A percentile compares a stretch with the other conserved stretches of the same genome.
Evolutionary conservation across 768 basidiomycete species (phyloP).

Genomic region (Calocybe gangraenosa): DNA sequence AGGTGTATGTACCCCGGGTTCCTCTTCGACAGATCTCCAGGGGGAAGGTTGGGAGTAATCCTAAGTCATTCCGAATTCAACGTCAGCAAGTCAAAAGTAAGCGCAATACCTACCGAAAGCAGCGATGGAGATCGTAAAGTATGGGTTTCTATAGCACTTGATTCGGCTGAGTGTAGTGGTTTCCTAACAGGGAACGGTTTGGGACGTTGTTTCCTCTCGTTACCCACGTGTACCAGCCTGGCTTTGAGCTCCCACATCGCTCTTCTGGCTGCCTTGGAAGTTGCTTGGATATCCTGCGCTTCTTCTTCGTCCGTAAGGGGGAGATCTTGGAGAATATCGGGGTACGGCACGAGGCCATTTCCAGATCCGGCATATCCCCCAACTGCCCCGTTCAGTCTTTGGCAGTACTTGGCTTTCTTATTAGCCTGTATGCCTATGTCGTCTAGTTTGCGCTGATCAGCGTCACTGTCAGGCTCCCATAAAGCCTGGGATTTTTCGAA

Average conservation of each 20-base stretch:
- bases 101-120: slow-evolving; percentile 1
- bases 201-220: slow-evolving; percentile 10
- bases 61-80: background rate
- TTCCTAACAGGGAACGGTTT: slow-evolving; percentile 20
- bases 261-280: slow-evolving; percentile 28
- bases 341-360: slow-evolving; percentile 20
- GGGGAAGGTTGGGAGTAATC: background rate
- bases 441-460: no score
- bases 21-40: no score
- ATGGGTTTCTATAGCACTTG: background rate
- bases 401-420: no score
- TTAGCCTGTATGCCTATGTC: no score
- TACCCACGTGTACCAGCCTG: slow-evolving; percentile 3
- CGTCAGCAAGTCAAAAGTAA: background rate
- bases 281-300: slow-evolving; percentile 22
- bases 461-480: slow-evolving; percentile 18
- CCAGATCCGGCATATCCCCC: slow-evolving; percentile 2
- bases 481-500: slow-evolving; percentile 26
- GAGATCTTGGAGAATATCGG: slow-evolving; percentile 32
- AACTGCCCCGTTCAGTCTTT: background rate
- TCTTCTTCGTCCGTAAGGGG: slow-evolving; percentile 41
- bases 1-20: no score
- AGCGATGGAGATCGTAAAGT: background rate
- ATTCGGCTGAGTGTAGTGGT: background rate
- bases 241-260: slow-evolving; percentile 12